phyloP scores from a whole-genome alignment of 1,139 yeast species.

The Sugiyamaella pinicola region DNA sequence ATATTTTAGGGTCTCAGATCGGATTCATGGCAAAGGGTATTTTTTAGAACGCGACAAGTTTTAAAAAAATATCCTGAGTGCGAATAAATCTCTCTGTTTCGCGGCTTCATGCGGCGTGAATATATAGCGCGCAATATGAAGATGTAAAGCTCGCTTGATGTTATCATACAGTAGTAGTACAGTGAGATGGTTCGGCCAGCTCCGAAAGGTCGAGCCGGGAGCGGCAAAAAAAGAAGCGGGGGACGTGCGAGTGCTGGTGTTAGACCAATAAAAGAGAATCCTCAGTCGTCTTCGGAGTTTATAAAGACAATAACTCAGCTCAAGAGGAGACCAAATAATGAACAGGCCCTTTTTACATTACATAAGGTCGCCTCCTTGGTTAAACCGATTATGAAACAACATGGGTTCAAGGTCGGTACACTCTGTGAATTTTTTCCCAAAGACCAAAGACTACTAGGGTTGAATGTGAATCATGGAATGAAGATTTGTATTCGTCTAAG shows the following conservation, averaged over 20 bases:
- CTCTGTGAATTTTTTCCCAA: constrained; percentile 88
- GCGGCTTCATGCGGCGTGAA: too few species aligned
- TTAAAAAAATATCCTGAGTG: too few species aligned
- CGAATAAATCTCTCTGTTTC: too few species aligned
- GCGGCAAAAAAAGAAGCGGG: not conserved
- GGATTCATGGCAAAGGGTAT: too few species aligned
- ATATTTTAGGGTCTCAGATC: too few species aligned
- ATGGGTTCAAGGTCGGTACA: constrained; percentile 64
- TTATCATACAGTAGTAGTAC: too few species aligned
- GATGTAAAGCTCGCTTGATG: not conserved
- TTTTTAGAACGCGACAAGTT: too few species aligned
- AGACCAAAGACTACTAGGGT: constrained; percentile 64
- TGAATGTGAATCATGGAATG: constrained; percentile 83
- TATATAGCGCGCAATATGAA: too few species aligned
- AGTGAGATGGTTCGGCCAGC: constrained; percentile 13
- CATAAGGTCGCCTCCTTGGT: constrained; percentile 42
- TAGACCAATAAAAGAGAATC: not conserved
- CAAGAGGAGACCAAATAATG: constrained; percentile 36
- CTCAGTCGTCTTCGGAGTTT: constrained; percentile 24
- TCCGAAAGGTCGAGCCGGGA: not conserved
- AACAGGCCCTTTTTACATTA: constrained; percentile 39
- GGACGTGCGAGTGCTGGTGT: not conserved
- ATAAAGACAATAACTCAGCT: constrained; percentile 30
- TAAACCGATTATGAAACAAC: constrained; percentile 68
- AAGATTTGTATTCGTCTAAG: constrained; percentile 75